Evolutionary conservation across 257 asterid genomes (phyloP), one percentile per base, ranked within the genome.

Genomic region (Jacaranda copaia): DNA sequence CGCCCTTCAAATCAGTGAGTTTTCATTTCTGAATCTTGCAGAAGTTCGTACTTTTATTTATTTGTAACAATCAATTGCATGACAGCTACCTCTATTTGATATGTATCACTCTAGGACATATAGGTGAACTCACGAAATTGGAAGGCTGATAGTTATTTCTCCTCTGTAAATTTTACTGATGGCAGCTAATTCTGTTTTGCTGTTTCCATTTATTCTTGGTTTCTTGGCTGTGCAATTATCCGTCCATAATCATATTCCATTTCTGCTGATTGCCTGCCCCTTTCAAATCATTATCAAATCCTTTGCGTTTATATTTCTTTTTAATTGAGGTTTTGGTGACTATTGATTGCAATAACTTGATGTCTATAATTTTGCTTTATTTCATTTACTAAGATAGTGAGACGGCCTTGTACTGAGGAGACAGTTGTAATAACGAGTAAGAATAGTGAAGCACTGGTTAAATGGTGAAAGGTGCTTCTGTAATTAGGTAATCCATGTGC

Each of bases 1-100:
- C 98, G 98, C 38, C 90, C 86, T 59, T 76, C 85, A 72, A 81
- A 77, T 85, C 96, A 88, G 98, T 93, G 81, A 93, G 99, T 90
- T 19, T 46, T 57, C 57, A 79, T 62, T 53, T 10, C 43, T 62
- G 77, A 62, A 69, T 55, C 48, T 79, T 14, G 5, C n/a, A 65
- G 40, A 32, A 60, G 40, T 43, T 1, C 38, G 48, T 16, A 39
- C 6, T 14, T 18, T 19, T 43, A 63, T 77, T 62, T 46, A 69
- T 70, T 12, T 20, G 48, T 11, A 4, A 51, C n/a, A 11, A 48
- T 48, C 43, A 52, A 25, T 69, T 18, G 60, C 19, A 65, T 14
- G 9, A 65, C 53, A 8, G 46, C 3, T 42, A 65, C 52, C 42
- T 45, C 9, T 5, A 9, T 4, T 9, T 6, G 4, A 18, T n/a